Conservation (phyloP, 169 alveolate species). For the Perkinsus olseni region DNA sequence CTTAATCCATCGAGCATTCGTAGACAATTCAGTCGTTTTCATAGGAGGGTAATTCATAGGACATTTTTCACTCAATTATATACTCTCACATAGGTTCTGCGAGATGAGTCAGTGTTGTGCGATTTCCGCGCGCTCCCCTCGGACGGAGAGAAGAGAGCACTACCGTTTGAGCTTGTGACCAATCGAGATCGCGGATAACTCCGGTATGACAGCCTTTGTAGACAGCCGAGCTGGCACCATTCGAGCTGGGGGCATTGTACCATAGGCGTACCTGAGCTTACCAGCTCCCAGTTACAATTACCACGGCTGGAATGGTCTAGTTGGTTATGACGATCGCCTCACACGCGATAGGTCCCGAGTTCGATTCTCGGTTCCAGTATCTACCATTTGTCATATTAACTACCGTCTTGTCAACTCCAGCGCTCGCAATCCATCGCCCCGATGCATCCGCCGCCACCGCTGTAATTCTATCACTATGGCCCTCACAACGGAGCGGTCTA, state of each 20-base stretch:
- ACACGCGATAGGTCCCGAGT: not conserved
- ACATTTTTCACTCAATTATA: too few relatives aligned
- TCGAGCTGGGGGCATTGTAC: not conserved
- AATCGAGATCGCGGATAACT: not conserved
- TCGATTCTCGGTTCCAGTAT: not conserved
- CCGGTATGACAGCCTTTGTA: not conserved
- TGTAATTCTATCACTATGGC: not conserved
- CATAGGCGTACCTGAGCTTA: not conserved
- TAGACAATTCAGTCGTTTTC: too few relatives aligned
- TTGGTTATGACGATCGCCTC: not conserved
- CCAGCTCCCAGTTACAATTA: too few relatives aligned
- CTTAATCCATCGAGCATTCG: too few relatives aligned
- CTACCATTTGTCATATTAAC: too few relatives aligned
- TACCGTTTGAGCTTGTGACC: not conserved
- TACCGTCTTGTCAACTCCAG: not conserved
- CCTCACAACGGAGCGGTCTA: not conserved
- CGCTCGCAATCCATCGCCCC: not conserved
- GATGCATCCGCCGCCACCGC: not conserved
- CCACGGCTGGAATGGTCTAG: not conserved
- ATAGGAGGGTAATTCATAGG: too few relatives aligned
- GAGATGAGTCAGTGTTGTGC: too few relatives aligned
- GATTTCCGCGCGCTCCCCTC: too few relatives aligned
- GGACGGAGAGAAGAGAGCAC: not conserved
- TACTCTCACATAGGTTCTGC: too few relatives aligned
- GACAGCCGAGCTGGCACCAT: not conserved